Evolutionary conservation across 1,139 yeast genomes (phyloP).

Genomic region (Kluyveromyces marxianus): DNA sequence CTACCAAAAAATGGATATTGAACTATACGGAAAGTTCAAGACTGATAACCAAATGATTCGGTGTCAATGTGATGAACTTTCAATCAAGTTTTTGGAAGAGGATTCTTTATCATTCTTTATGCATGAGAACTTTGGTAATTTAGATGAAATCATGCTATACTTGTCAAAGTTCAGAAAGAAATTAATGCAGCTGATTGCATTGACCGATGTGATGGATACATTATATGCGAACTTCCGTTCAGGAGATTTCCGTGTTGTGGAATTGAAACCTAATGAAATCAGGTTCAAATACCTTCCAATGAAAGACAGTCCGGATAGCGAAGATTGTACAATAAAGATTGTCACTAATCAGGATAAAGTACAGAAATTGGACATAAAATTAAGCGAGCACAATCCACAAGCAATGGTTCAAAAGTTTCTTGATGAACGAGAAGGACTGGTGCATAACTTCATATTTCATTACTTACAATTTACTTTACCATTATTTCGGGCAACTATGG

Average conservation of each 20-base stretch:
- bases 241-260: slow-evolving; percentile 26
- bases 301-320: slow-evolving; percentile 18
- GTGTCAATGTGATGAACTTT: slow-evolving; percentile 26
- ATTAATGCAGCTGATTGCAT: slow-evolving; percentile 27
- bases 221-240: slow-evolving; percentile 28
- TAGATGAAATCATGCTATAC: slow-evolving; percentile 25
- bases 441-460: slow-evolving; percentile 29
- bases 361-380: slow-evolving; percentile 24
- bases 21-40: slow-evolving; percentile 27
- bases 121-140: slow-evolving; percentile 22
- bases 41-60: slow-evolving; percentile 26
- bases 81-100: slow-evolving; percentile 23
- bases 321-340: slow-evolving; percentile 29
- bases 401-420: slow-evolving; percentile 29
- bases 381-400: slow-evolving; percentile 29
- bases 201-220: slow-evolving; percentile 30
- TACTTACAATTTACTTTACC: slow-evolving; percentile 30
- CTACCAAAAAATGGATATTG: slow-evolving; percentile 25
- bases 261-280: slow-evolving; percentile 29
- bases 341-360: slow-evolving; percentile 23
- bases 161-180: slow-evolving; percentile 27
- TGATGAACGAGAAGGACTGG: slow-evolving; percentile 19
- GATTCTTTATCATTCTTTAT: slow-evolving; percentile 26
- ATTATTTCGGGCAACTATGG: slow-evolving; percentile 22
- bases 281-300: slow-evolving; percentile 27